Conservation (phyloP, 768 basidiomycete species). For the Xerocomus brunneocitrinus region DNA sequence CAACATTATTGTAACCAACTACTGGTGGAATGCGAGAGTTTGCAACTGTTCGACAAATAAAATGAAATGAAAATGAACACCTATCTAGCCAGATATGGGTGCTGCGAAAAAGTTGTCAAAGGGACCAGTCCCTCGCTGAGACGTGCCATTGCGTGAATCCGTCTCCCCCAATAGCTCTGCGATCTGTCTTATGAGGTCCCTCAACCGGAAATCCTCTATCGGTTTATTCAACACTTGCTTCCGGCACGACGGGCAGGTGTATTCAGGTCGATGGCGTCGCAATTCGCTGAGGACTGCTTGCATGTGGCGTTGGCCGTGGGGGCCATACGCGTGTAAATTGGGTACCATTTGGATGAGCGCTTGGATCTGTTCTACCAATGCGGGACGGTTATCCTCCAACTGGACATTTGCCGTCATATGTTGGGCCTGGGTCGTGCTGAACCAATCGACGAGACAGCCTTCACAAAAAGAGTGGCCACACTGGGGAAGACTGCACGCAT, state of each 20-base stretch:
- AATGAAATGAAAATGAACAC: neutral
- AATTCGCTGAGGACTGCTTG: constrained; percentile 16
- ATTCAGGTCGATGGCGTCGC: constrained; percentile 41
- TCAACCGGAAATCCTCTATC: constrained; percentile 57
- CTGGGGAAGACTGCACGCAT: constrained; percentile 44
- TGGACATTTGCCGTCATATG: constrained; percentile 46
- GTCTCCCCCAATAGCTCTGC: constrained; percentile 45
- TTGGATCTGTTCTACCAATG: constrained; percentile 15
- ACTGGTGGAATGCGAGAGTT: neutral
- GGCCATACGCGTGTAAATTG: constrained; percentile 16
- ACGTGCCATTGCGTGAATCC: constrained; percentile 29
- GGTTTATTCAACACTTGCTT: constrained; percentile 45
- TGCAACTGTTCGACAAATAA: too few species aligned
- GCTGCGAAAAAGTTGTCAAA: constrained; percentile 48
- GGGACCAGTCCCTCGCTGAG: constrained; percentile 18
- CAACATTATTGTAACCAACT: neutral
- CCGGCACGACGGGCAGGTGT: constrained; percentile 68
- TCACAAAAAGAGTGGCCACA: constrained; percentile 74
- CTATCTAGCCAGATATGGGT: neutral
- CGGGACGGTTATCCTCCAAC: constrained; percentile 33
- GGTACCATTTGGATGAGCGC: constrained; percentile 19
- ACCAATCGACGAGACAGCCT: constrained; percentile 54
- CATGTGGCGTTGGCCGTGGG: constrained; percentile 15
- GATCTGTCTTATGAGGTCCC: constrained; percentile 50
- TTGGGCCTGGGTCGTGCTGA: constrained; percentile 43